Conservation (phyloP, 495 filamentous ascomycete species). For the Jackrogersella multiformis region DNA sequence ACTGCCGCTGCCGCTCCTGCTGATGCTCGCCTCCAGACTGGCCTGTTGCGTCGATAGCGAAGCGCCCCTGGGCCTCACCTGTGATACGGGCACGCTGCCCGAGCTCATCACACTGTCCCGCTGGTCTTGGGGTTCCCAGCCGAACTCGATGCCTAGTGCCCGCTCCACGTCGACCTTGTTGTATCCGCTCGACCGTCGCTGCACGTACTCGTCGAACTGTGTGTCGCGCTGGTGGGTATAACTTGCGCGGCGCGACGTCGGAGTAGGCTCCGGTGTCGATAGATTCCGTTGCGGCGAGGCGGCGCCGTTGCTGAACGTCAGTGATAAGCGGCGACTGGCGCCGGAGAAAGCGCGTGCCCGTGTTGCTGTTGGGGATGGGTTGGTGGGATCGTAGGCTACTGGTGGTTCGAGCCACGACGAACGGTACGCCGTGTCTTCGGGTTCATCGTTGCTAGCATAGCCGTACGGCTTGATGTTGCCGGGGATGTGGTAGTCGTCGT, state of each 20-base stretch:
- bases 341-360: slow-evolving; percentile 38
- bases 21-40: slow-evolving; percentile 39
- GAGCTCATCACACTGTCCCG: slow-evolving; percentile 34
- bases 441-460: slow-evolving; percentile 37
- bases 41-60: slow-evolving; percentile 35
- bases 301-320: slow-evolving; percentile 21
- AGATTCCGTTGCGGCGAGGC: slow-evolving; percentile 17
- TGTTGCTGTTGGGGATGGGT: slow-evolving; percentile 4
- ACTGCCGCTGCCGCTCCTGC: slow-evolving; percentile 13
- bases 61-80: slow-evolving; percentile 32
- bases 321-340: slow-evolving; percentile 29
- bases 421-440: slow-evolving; percentile 35
- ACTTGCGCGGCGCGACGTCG: slow-evolving; percentile 30
- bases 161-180: slow-evolving; percentile 47
- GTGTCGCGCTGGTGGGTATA: slow-evolving; percentile 50
- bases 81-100: slow-evolving; percentile 27
- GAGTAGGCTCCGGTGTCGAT: not conserved
- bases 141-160: slow-evolving; percentile 52
- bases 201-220: slow-evolving; percentile 47
- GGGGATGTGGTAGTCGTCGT: slow-evolving; percentile 56
- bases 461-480: slow-evolving; percentile 47
- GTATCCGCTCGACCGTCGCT: slow-evolving; percentile 27
- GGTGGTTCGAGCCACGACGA: slow-evolving; percentile 31
- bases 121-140: slow-evolving; percentile 41
- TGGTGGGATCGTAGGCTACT: slow-evolving; percentile 34